Conservation (phyloP, 169 alveolate species). For the Perkinsus olseni region DNA sequence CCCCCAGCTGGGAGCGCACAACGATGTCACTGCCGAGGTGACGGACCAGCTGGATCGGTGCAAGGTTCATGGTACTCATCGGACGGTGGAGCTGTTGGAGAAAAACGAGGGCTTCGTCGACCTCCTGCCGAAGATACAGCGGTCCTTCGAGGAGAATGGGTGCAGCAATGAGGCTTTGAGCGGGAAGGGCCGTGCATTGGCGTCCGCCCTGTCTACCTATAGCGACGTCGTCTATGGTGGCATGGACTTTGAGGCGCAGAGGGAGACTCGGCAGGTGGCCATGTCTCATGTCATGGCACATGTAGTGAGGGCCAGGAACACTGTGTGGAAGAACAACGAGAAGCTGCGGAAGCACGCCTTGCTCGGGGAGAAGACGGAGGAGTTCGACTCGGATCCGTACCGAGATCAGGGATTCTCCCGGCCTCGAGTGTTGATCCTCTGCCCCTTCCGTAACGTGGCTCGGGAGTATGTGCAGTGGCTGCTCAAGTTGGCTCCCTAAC, state of each 20-base stretch:
- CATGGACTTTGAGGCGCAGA: not conserved
- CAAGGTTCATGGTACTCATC: not conserved
- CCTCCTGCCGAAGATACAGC: not conserved
- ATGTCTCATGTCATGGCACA: not conserved
- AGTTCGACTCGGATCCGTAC: not conserved
- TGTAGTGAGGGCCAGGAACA: not conserved
- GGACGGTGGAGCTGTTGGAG: not conserved
- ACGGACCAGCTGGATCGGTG: not conserved
- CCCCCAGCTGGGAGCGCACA: not conserved
- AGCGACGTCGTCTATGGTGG: not conserved
- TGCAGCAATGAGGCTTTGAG: not conserved
- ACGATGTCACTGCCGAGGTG: not conserved
- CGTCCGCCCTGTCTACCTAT: not conserved
- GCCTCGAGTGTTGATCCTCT: constrained; percentile 57
- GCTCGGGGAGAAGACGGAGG: not conserved
- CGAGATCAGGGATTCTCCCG: constrained; percentile 69
- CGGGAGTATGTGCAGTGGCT: constrained; percentile 43
- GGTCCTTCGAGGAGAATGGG: not conserved
- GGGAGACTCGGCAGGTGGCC: not conserved
- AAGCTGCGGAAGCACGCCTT: not conserved
- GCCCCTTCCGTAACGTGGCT: constrained; percentile 59
- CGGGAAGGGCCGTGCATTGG: not conserved
- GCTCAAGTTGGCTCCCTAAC: constrained; percentile 39
- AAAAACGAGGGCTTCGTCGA: not conserved
- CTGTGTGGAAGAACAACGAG: not conserved